Percentiles rank a stretch among this genome's conserved stretches.
Conservation (phyloP, 2,329 filamentous ascomycete species). For the Fusarium citri region DNA sequence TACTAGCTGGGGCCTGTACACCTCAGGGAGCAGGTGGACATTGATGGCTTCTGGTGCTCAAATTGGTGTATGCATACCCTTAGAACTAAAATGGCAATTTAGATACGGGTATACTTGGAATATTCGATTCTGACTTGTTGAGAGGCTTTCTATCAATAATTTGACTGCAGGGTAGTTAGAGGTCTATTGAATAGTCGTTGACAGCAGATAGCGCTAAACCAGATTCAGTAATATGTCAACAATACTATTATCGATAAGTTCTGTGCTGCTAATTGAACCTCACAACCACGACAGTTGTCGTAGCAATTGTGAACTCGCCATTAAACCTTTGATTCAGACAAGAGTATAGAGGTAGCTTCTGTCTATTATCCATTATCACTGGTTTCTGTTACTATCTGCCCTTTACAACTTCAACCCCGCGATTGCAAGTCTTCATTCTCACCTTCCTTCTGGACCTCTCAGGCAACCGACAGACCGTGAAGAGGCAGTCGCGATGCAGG, state of each 20-base stretch:
- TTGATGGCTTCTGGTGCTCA: too few relatives aligned
- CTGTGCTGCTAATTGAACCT: background rate
- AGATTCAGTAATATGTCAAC: background rate
- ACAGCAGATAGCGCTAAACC: background rate
- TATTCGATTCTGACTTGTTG: background rate
- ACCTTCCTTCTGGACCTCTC: constrained; percentile 4
- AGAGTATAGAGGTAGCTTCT: background rate
- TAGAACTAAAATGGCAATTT: too few relatives aligned
- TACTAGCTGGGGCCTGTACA: background rate
- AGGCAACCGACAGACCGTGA: background rate
- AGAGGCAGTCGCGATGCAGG: constrained; percentile 37
- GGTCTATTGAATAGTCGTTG: background rate
- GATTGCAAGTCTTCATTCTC: constrained; percentile 3
- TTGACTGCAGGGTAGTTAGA: background rate
- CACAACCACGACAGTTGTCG: background rate
- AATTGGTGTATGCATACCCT: background rate
- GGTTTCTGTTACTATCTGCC: background rate
- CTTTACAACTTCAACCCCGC: constrained; percentile 7
- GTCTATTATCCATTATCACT: background rate
- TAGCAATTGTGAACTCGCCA: background rate
- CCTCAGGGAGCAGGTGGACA: background rate
- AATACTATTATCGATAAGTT: background rate
- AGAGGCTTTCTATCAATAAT: background rate
- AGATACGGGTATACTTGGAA: too few relatives aligned
- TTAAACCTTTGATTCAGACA: background rate